Base-by-base conservation (phyloP, 805 yeast species). In the Vanderwaltozyma tropicalis region DNA sequence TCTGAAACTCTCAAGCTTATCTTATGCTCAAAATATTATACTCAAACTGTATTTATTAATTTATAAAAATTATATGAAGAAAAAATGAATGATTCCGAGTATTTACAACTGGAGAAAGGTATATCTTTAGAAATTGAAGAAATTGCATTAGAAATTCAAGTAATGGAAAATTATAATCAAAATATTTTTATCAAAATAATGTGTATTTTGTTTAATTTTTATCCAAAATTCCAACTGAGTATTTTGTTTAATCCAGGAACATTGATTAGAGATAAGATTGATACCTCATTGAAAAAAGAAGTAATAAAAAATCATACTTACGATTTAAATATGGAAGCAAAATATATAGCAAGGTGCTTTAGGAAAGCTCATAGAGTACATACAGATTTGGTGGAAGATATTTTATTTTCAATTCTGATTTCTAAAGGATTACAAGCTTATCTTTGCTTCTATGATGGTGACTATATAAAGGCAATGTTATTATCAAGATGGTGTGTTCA, bases 181-280 rank as follows among this genome's bases (percentile, higher is more conserved):
- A n/a, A 29, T 12, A 12, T 18, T 7, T 29, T 29, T 29, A 6
- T 29, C 12, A 29, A 11, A 29, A 6, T 17, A 18, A 9, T 29
- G 6, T 17, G 21, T 17, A 9, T 29, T 11, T 17, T 29, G 3
- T 29, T 13, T 12, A 29, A 29, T 4, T 29, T 29, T 12, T 29
- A 21, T 17, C 31, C 31, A 9, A 8, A 4, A 5, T 20, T 17
- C 5, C n/a, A 17, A n/a, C 21, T 18, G 47, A 92, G 92, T 28
- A 83, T 82, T 59, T 66, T 76, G 42, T 86, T 81, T 65, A 83
- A 86, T 61, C 84, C 82, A 49, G 89, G 82, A 49, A 78, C 81
- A 4, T 87, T 83, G 44, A 82, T 87, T 42, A 82, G 82, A 52
- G 77, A 17, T 6, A 29, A 15, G 4, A 29, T 29, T 9, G 31